A percentile compares a stretch with the other conserved stretches of the same genome.
phyloP scores from a whole-genome alignment of 192 early-diverging fungal species.

The Rhizophlyctis rosea region DNA sequence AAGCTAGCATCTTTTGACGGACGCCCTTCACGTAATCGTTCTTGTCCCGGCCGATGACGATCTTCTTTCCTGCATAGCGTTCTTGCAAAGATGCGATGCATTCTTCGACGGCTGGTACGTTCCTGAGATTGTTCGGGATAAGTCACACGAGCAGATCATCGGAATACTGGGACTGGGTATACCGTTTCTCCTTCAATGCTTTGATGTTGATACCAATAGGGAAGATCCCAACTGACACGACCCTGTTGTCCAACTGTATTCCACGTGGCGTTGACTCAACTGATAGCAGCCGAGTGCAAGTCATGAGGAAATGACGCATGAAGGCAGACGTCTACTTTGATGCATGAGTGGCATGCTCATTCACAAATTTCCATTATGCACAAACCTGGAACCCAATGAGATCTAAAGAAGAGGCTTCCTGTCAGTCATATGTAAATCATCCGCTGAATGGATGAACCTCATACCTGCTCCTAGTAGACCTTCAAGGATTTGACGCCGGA shows the following conservation, averaged over 20 bases:
- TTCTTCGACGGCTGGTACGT: slow-evolving; percentile 39
- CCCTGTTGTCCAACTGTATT: slow-evolving; percentile 48
- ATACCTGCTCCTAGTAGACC: slow-evolving; percentile 43
- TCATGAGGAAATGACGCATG: slow-evolving; percentile 60
- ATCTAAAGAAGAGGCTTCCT: slow-evolving; percentile 12
- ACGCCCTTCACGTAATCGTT: slow-evolving; percentile 60
- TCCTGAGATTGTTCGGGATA: slow-evolving; percentile 11
- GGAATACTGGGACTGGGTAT: not conserved
- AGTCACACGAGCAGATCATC: not conserved
- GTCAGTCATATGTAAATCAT: not conserved
- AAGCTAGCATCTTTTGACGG: slow-evolving; percentile 53
- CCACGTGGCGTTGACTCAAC: slow-evolving; percentile 54
- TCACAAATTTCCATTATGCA: not conserved
- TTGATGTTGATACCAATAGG: slow-evolving; percentile 59
- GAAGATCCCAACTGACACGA: slow-evolving; percentile 50
- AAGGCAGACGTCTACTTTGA: slow-evolving; percentile 49
- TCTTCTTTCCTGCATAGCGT: slow-evolving; percentile 44
- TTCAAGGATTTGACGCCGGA: slow-evolving; percentile 47
- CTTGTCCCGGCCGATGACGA: slow-evolving; percentile 57
- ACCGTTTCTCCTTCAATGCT: slow-evolving; percentile 68
- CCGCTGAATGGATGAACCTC: not conserved
- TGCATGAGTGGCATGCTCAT: too few relatives aligned
- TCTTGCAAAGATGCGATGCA: slow-evolving; percentile 38
- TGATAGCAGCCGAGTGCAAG: slow-evolving; percentile 49
- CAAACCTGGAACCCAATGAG: slow-evolving; percentile 45